Base-by-base conservation (phyloP, 352 stramenopile genomes). In the Phytopythium vexans region DNA sequence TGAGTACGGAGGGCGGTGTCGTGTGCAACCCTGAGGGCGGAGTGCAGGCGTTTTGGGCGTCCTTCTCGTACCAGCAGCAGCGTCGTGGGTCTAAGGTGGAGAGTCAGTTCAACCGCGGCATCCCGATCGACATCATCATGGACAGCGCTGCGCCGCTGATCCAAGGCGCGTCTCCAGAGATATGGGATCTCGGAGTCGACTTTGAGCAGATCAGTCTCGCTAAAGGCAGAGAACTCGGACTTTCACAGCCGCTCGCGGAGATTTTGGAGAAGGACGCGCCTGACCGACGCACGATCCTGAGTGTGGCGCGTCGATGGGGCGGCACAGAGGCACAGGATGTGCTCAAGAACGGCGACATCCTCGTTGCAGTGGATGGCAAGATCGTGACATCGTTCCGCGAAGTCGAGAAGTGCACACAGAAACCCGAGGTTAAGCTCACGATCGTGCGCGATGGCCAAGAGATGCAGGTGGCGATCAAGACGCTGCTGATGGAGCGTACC, bases 181-280 rank as follows among this genome's bases (percentile, higher is more conserved):
- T 96, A 31, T 92, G 76, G 66, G 86, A 94, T 53, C 53, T 95
- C 16, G 87, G 80, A 15, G 76, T 90, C 35, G 88, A 95, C 34
- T 90, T 97, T 48, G 81, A 95, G 51, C 80, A 94, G 56, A 84
- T 95, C 49, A 94, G 81, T 59, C 65, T 97, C 21, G 88, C 88
- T 43, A 96, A 95, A 57, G 89, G 82, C 31, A 82, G 88, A 7
- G 89, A 93, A 14, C 78, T 97, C 45, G 88, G 88, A 7, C 69
- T 97, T 6, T 75, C 84, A 10, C 82, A 94, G 55, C 74, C 75
- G 8, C 66, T 94, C 15, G 84, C 88, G 1, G 72, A 94, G 41
- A 71, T 80, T 41, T 65, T 97, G 9, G 78, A 95, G 68, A 74
- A 74, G 21, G 74, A 90, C 40, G 67, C 73, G 0, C 77, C 78